phyloP scores from a whole-genome alignment of 129 eudicot species.

The Lactuca saligna region DNA sequence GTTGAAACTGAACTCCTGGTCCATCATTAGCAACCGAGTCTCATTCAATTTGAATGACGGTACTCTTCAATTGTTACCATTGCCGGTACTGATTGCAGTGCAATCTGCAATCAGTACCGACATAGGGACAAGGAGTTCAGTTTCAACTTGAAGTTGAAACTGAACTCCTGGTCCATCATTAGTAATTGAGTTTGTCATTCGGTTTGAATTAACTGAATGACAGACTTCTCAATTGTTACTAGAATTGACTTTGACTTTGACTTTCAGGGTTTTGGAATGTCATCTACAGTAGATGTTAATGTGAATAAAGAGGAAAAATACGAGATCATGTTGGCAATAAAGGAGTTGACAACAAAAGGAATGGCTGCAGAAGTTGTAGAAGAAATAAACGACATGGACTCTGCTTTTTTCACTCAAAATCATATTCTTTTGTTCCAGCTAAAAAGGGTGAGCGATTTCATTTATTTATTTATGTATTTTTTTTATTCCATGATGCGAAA shows the following conservation, averaged over 20 bases:
- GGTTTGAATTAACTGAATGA: too few species aligned
- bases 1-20: too few species aligned
- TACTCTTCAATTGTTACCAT: not conserved
- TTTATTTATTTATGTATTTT: too few species aligned
- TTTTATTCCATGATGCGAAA: not conserved
- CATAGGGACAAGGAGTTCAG: too few species aligned
- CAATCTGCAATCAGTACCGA: too few species aligned
- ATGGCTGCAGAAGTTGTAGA: constrained; percentile 97
- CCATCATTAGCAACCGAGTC: too few species aligned
- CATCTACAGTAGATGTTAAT: constrained; percentile 30
- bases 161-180: too few species aligned
- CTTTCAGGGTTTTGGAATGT: constrained; percentile 48
- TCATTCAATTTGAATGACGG: too few species aligned
- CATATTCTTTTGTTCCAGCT: constrained; percentile 77
- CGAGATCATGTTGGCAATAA: constrained; percentile 74
- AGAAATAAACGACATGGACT: constrained; percentile 74
- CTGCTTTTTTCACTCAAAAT: constrained; percentile 60
- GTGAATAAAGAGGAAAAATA: constrained; percentile 53
- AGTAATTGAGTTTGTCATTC: too few species aligned
- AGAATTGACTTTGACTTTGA: constrained; percentile 1
- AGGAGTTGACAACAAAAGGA: constrained; percentile 84
- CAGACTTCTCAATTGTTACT: too few species aligned
- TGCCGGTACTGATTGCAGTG: too few species aligned
- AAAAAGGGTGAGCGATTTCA: constrained; percentile 59
- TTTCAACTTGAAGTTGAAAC: too few species aligned